Conservation (phyloP, 2,329 filamentous ascomycete species). For the Fusarium hostae region DNA sequence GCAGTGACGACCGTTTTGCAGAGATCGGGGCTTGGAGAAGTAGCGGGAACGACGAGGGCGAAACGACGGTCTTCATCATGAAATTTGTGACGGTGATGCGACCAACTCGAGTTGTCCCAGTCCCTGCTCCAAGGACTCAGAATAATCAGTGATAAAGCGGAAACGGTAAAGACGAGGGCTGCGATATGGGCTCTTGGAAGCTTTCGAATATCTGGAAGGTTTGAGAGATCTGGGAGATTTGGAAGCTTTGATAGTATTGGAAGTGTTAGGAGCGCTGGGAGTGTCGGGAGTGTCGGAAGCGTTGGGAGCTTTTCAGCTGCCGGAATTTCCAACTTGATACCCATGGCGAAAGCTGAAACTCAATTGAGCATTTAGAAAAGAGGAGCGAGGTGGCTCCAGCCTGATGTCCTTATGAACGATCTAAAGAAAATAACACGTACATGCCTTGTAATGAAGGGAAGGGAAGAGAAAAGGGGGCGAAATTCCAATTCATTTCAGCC, state of each 20-base stretch:
- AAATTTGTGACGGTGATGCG: not conserved
- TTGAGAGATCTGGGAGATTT: too few species aligned
- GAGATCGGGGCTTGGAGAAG: not conserved
- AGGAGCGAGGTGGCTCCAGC: too few species aligned
- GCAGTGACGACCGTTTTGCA: slow-evolving; percentile 12
- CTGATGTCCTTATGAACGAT: not conserved
- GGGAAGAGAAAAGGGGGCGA: not conserved
- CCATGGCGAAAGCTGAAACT: not conserved
- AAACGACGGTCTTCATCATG: slow-evolving; percentile 5
- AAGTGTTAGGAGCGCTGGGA: not conserved
- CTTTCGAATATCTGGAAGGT: not conserved
- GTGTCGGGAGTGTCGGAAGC: fast-evolving
- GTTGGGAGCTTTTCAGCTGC: not conserved
- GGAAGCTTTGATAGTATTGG: not conserved
- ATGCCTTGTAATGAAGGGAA: not conserved
- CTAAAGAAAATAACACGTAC: not conserved
- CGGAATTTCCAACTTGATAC: not conserved
- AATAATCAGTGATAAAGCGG: not conserved
- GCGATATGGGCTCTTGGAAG: not conserved
- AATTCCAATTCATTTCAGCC: not conserved
- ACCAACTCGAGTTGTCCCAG: not conserved
- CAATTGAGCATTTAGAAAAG: not conserved
- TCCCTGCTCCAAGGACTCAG: not conserved
- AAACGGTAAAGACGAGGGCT: not conserved
- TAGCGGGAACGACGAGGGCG: slow-evolving; percentile 11